Percentiles rank a stretch among this genome's conserved stretches.
Conservation (phyloP, 2,329 filamentous ascomycete genomes). For the Scortechinia acanthostroma region DNA sequence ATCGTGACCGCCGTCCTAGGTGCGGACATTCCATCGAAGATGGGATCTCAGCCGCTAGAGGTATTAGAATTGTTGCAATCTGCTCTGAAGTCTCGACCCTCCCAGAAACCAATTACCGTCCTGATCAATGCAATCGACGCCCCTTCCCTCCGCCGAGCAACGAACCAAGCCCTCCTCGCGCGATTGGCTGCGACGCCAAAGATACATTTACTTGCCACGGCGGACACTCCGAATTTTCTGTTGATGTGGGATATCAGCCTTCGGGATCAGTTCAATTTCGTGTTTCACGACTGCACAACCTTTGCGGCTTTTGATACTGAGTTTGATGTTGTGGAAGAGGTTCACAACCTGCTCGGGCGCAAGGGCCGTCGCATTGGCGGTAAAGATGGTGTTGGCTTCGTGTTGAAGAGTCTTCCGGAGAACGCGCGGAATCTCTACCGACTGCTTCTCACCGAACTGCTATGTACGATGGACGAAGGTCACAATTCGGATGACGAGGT, state of each 20-base stretch:
- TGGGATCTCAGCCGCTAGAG: constrained; percentile 23
- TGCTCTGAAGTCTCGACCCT: constrained; percentile 17
- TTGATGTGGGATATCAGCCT: constrained; percentile 56
- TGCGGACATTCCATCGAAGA: constrained; percentile 16
- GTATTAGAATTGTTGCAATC: constrained; percentile 38
- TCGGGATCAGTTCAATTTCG: constrained; percentile 49
- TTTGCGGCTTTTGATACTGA: constrained; percentile 53
- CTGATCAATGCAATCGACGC: constrained; percentile 59
- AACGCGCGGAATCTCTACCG: constrained; percentile 58
- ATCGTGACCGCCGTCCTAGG: constrained; percentile 39
- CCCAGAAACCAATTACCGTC: constrained; percentile 29
- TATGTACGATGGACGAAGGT: constrained; percentile 36
- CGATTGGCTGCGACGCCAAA: constrained; percentile 45
- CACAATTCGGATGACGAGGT: constrained; percentile 20
- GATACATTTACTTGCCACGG: constrained; percentile 49
- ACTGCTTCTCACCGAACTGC: constrained; percentile 53
- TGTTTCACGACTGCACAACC: constrained; percentile 64
- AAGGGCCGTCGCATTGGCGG: constrained; percentile 51
- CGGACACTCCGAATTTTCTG: constrained; percentile 55
- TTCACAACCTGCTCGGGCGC: constrained; percentile 50
- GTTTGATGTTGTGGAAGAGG: constrained; percentile 53
- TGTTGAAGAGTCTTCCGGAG: constrained; percentile 57
- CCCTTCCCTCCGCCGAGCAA: constrained; percentile 42
- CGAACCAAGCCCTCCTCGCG: constrained; percentile 44
- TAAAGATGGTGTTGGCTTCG: constrained; percentile 59